phyloP scores from a whole-genome alignment of 2,329 filamentous ascomycete genomes.

The Neoscytalidium dimidiatum region DNA sequence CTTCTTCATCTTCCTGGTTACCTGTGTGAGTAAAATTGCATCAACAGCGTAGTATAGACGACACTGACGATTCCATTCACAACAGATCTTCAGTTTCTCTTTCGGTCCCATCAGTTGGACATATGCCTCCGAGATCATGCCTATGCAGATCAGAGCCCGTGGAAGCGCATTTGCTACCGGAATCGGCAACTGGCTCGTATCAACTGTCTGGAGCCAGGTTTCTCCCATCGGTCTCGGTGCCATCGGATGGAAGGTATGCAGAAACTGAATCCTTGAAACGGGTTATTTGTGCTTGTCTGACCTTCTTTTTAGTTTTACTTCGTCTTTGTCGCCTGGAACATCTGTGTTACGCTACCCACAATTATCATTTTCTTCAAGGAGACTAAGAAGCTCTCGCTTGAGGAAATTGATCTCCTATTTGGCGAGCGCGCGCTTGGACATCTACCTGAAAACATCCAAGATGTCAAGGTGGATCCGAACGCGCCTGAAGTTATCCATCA shows the following conservation, averaged over 20 bases:
- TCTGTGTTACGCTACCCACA: conserved; percentile 45
- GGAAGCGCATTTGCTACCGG: conserved; percentile 61
- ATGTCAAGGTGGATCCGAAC: conserved; percentile 17
- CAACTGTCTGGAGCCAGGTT: conserved; percentile 61
- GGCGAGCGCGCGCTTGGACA: conserved; percentile 53
- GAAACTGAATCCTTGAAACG: neutral
- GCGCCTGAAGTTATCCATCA: neutral
- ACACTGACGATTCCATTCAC: neutral
- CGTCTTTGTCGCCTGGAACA: conserved; percentile 57
- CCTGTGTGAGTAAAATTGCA: conserved; percentile 38
- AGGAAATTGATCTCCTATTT: conserved; percentile 62
- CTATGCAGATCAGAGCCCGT: conserved; percentile 64
- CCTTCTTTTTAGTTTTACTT: conserved; percentile 55
- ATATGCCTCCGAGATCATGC: conserved; percentile 68
- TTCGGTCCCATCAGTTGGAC: conserved; percentile 65
- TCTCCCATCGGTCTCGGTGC: conserved; percentile 53
- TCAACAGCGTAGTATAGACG: conserved; percentile 27
- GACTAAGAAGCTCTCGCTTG: conserved; percentile 55
- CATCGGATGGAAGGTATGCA: conserved; percentile 47
- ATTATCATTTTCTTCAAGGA: conserved; percentile 57
- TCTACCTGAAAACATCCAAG: conserved; percentile 46
- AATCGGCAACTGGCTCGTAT: conserved; percentile 61
- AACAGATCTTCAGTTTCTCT: conserved; percentile 57
- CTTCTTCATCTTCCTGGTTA: conserved; percentile 63
- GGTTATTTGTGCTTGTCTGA: neutral